Base-by-base conservation (phyloP, 805 yeast species). In the Candida coquimbonensis region DNA sequence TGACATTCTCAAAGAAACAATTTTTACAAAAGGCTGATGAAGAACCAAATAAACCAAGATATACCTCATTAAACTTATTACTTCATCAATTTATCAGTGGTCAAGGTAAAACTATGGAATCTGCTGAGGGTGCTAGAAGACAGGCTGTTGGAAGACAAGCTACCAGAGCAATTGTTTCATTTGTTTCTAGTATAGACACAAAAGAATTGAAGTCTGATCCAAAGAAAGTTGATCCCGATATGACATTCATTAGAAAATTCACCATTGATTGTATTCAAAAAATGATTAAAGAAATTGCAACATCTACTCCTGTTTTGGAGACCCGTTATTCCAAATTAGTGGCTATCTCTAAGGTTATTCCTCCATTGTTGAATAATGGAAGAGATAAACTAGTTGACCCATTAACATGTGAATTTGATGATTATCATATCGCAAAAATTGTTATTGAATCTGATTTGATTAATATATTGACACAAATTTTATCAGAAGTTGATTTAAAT, bases 21-120 rank as follows among this genome's bases (percentile, higher is more conserved):
- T 45, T 56, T 43, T 56, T 56, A 59, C 45, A 33, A 47, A 50
- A 33, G 14, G 42, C 47, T 4, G 40, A 34, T 2, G 51, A 49
- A 2, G 76, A 67, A 13, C 57, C 66, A 3, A 66, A 72, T 14
- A 87, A 81, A 55, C 95, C 95, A 3, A 72, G 91, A 27, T 72
- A 87, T 0, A 83, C 95, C 0, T 81, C 91, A 1, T 63, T 90
- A 49, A 87, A 88, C 59, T 78, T 86, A 53, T 73, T 89, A 48
- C 63, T 89, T 16, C 89, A 87, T 59, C 89, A 84, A 56, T 70
- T 90, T 41, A 62, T 89, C 3, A 80, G 84, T 3, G 71, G 81
- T 35, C 68, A 59, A 4, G 43, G 44, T 4, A 14, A 19, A 9
- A 60, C 62, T 1, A 62, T 64, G 4, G 55, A 57, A 21, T 49